A percentile compares a stretch with the other conserved stretches of the same genome.
These are phyloP conservation scores for Podaxis mareebaensis DNA, from an alignment of 768 basidiomycete species.

Conservation along the genomic window DNA sequence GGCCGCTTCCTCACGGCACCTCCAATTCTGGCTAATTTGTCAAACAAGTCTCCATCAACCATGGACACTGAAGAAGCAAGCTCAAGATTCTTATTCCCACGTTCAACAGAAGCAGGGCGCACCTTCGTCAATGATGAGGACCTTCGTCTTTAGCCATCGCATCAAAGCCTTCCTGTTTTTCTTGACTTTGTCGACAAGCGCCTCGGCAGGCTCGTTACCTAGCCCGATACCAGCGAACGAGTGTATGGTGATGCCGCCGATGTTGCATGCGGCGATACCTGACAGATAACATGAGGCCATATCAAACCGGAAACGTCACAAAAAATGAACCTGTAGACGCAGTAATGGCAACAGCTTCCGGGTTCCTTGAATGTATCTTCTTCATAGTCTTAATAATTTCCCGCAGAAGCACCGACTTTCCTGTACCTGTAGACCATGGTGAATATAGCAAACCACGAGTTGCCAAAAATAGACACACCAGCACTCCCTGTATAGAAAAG, in stretches of 20 bases:
- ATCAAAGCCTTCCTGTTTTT: slow-evolving; percentile 83
- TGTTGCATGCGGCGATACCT: slow-evolving; percentile 97
- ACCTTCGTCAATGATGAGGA: slow-evolving; percentile 86
- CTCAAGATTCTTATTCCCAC: background rate
- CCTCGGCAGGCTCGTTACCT: slow-evolving; percentile 63
- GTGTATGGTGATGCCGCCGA: slow-evolving; percentile 94
- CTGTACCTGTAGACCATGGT: slow-evolving; percentile 67
- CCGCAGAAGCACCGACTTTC: slow-evolving; percentile 92
- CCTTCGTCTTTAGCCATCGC: slow-evolving; percentile 84
- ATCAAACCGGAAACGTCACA: background rate
- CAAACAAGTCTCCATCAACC: slow-evolving; percentile 92
- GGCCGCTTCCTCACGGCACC: slow-evolving; percentile 55
- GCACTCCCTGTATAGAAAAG: slow-evolving; percentile 98
- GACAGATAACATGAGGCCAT: background rate
- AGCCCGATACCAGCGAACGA: slow-evolving; percentile 95
- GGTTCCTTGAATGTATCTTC: slow-evolving; percentile 48
- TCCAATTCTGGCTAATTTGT: slow-evolving; percentile 82
- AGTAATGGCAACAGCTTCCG: slow-evolving; percentile 87
- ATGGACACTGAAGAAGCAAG: slow-evolving; percentile 75
- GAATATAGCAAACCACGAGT: background rate
- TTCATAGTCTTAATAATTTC: slow-evolving; percentile 83
- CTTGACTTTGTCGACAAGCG: slow-evolving; percentile 63
- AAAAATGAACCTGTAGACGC: slow-evolving; percentile 78
- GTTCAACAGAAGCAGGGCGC: slow-evolving; percentile 16
- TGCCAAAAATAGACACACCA: slow-evolving; percentile 51